Evolutionary conservation across 1,139 yeast species (phyloP).

Genomic region (Debaryomyces coudertii): DNA sequence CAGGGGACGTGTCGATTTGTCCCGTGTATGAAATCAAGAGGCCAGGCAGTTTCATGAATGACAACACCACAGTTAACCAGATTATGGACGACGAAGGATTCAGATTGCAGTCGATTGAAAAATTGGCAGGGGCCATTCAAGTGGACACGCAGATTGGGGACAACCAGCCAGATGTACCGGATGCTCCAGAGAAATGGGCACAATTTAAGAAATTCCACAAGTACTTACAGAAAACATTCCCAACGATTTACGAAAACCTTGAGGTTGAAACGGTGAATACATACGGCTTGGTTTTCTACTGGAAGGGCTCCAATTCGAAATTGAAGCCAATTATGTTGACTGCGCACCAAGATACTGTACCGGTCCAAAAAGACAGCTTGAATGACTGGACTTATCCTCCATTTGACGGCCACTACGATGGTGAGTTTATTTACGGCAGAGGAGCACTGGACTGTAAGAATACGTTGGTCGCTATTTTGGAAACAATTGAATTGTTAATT

Average conservation of each 20-base stretch:
- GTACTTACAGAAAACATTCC: slow-evolving; percentile 60
- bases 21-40: slow-evolving; percentile 34
- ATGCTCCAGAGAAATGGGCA: slow-evolving; percentile 41
- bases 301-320: slow-evolving; percentile 58
- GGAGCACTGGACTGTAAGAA: slow-evolving; percentile 50
- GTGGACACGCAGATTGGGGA: slow-evolving; percentile 51
- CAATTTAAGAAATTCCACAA: slow-evolving; percentile 57
- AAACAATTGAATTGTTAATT: slow-evolving; percentile 40
- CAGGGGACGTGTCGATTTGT: slow-evolving; percentile 25
- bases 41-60: slow-evolving; percentile 33
- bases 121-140: slow-evolving; percentile 46
- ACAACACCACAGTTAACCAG: slow-evolving; percentile 38
- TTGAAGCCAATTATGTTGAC: slow-evolving; percentile 68
- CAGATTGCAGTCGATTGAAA: slow-evolving; percentile 37
- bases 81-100: slow-evolving; percentile 38
- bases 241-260: slow-evolving; percentile 53
- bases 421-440: slow-evolving; percentile 44
- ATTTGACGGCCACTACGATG: slow-evolving; percentile 69
- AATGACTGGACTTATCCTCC: slow-evolving; percentile 72
- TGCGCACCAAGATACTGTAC: slow-evolving; percentile 87
- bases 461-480: slow-evolving; percentile 41
- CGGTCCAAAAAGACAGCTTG: slow-evolving; percentile 63
- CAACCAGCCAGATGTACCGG: slow-evolving; percentile 43
- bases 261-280: slow-evolving; percentile 62
- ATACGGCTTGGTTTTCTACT: slow-evolving; percentile 66